Conservation (phyloP, 495 filamentous ascomycete genomes). For the Schizothecium vesticola region DNA sequence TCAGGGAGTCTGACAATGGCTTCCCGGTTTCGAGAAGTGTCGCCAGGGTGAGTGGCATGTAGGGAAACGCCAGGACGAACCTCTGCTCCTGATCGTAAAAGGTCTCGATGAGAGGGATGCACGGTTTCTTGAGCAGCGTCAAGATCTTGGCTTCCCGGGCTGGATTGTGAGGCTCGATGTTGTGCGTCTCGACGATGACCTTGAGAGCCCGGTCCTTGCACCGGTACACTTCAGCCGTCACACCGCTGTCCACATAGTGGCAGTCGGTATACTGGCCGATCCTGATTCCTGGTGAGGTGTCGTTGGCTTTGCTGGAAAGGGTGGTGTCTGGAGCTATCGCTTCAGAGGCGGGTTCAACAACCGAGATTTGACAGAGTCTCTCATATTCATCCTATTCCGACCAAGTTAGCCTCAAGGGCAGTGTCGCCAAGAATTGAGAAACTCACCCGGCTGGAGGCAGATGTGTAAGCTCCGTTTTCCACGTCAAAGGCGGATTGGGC, state of each 20-base stretch:
- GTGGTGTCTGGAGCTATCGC: neutral
- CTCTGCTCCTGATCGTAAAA: slow-evolving; percentile 66
- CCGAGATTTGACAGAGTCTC: slow-evolving; percentile 16
- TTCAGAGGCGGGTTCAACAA: neutral
- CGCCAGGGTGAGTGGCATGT: slow-evolving; percentile 65
- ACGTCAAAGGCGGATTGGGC: slow-evolving; percentile 29
- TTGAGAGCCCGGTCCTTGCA: slow-evolving; percentile 68
- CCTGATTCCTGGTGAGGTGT: slow-evolving; percentile 34
- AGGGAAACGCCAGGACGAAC: slow-evolving; percentile 79
- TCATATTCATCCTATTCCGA: slow-evolving; percentile 42
- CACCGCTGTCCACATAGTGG: slow-evolving; percentile 63
- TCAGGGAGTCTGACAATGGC: slow-evolving; percentile 38
- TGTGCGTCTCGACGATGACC: slow-evolving; percentile 67
- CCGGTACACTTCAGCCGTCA: slow-evolving; percentile 77
- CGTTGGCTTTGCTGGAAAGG: neutral
- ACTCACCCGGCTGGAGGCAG: slow-evolving; percentile 34
- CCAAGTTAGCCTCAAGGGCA: slow-evolving; percentile 15
- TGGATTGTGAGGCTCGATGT: slow-evolving; percentile 75
- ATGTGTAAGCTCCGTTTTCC: slow-evolving; percentile 42
- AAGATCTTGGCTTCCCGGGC: slow-evolving; percentile 72
- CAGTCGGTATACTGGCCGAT: slow-evolving; percentile 72
- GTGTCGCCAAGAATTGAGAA: neutral
- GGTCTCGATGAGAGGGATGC: slow-evolving; percentile 61
- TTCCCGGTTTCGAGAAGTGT: slow-evolving; percentile 47
- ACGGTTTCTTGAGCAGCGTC: slow-evolving; percentile 37